Base-by-base conservation (phyloP, 2,329 filamentous ascomycete species). In the Trichoderma citrinoviride region DNA sequence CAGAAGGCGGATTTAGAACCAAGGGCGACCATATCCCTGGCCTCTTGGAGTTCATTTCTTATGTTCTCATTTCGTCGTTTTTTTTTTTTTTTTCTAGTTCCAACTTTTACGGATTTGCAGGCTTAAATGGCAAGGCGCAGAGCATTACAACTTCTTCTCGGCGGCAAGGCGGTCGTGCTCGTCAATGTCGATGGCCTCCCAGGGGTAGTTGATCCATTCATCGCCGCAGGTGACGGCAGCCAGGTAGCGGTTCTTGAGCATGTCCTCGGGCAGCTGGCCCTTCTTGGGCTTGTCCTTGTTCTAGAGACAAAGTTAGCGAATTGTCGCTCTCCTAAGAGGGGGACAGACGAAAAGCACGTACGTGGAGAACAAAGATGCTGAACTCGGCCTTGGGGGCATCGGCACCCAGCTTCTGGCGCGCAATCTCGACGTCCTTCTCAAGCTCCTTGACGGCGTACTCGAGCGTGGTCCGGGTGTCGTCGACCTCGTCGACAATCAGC, bases 241-340 rank as follows among this genome's bases (percentile, higher is more conserved):
- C 70, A 90, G 79, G 80, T 99, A 99, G 72, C 90, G 84, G 65
- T 85, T 85, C 63, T 87, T 79, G 69, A 94, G 82, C 85, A 98
- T 92, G 43, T 92, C 88, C 21, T 86, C 74, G 12, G 95, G 93
- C 64, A 99, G 83, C 21, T 80, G 80, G 61, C 95, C 95, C 85
- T 97, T 97, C 88, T 99, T 99, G 63, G 81, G 69, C 86, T 99
- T 98, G 79, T 97, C 87, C 87, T 99, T 99, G 85, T 99, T 99
- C 89, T 92, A 71, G 67, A 10, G 67, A 5, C 1, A 33, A 10
- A 15, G 61, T 63, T 12, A 63, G 52, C 17, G 19, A 56, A 55
- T 7, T 33, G 6, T 17, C 49, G 17, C 25, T 0, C 15, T 12
- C 2, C 2, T 2, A 23, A 46, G 62, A 50, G 25, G 52, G 55